Conservation (phyloP, 2,329 filamentous ascomycete genomes). For the Fusarium sp. region DNA sequence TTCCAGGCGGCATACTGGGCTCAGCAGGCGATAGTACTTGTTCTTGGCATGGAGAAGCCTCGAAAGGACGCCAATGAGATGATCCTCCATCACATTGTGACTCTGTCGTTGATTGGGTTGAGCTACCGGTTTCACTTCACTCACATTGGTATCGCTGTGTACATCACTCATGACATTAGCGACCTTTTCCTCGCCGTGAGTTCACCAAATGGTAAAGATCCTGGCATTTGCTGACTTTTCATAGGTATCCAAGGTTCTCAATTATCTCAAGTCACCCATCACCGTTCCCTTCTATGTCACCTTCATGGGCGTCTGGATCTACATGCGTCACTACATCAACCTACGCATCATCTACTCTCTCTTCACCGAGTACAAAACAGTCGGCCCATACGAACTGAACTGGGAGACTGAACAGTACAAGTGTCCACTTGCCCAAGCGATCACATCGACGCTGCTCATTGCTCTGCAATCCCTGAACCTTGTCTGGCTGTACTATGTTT, state of each 20-base stretch:
- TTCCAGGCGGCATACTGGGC: slow-evolving; percentile 95
- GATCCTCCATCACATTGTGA: slow-evolving; percentile 90
- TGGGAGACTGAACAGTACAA: slow-evolving; percentile 83
- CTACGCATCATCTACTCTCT: slow-evolving; percentile 79
- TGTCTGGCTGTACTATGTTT: slow-evolving; percentile 83
- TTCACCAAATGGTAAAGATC: no score
- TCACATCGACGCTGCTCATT: slow-evolving; percentile 73
- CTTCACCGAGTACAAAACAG: slow-evolving; percentile 77
- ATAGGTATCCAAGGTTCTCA: slow-evolving; percentile 85
- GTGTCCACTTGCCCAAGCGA: slow-evolving; percentile 74
- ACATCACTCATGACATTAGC: slow-evolving; percentile 91
- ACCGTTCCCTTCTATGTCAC: slow-evolving; percentile 85
- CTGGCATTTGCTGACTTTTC: background rate
- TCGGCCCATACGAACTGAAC: slow-evolving; percentile 79
- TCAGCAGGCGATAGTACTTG: slow-evolving; percentile 88
- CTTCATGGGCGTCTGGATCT: slow-evolving; percentile 87
- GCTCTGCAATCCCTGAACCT: slow-evolving; percentile 79
- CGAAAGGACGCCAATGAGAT: slow-evolving; percentile 94
- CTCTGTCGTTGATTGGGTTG: slow-evolving; percentile 81
- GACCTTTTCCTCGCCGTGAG: slow-evolving; percentile 81
- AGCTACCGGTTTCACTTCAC: slow-evolving; percentile 97
- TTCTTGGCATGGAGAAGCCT: slow-evolving; percentile 89
- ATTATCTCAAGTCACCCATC: slow-evolving; percentile 83
- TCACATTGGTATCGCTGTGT: slow-evolving; percentile 91
- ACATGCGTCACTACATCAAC: slow-evolving; percentile 88